Percentiles rank a stretch among this genome's conserved stretches.
Evolutionary conservation across 1,284 basidiomycete genomes (phyloP).

Genomic region (Trichosporon sp.): DNA sequence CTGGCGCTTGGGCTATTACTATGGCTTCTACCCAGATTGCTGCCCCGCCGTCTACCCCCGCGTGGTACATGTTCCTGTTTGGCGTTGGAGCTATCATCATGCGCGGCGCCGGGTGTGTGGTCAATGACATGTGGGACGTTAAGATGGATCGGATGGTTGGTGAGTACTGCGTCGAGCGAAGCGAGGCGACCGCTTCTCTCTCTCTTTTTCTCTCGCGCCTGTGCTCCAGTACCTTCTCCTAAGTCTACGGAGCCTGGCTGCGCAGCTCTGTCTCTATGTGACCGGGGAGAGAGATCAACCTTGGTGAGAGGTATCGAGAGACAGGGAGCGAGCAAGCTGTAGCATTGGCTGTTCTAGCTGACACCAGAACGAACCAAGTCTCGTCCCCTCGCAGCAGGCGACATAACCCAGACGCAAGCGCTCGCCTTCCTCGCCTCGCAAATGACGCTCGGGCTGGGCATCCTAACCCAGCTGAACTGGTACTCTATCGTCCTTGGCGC

Average conservation of each 20-base stretch:
- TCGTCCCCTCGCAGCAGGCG: constrained; percentile 72
- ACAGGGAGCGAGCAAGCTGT: too few species aligned
- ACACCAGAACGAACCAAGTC: constrained; percentile 57
- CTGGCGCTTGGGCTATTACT: constrained; percentile 94
- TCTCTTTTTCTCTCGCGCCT: too few species aligned
- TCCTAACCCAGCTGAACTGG: constrained; percentile 87
- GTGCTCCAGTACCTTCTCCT: too few species aligned
- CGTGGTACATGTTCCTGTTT: constrained; percentile 76
- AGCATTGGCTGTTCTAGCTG: not conserved
- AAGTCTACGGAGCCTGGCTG: too few species aligned
- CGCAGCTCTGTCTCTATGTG: too few species aligned
- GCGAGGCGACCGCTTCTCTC: not conserved
- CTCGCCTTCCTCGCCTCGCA: constrained; percentile 78
- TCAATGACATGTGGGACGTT: constrained; percentile 98
- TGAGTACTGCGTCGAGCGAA: constrained; percentile 48
- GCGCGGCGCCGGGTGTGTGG: constrained; percentile 97
- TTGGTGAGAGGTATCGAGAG: too few species aligned
- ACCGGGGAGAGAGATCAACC: not conserved
- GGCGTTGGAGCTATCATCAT: constrained; percentile 87
- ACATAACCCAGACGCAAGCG: constrained; percentile 71
- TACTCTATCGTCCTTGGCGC: constrained; percentile 93
- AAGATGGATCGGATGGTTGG: constrained; percentile 87
- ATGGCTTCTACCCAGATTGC: constrained; percentile 79
- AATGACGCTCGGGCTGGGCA: constrained; percentile 75
- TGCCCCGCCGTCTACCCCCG: constrained; percentile 59